These are phyloP conservation scores for Coemansia sp. DNA, from an alignment of 192 early-diverging fungal species.

Conservation along the genomic window DNA sequence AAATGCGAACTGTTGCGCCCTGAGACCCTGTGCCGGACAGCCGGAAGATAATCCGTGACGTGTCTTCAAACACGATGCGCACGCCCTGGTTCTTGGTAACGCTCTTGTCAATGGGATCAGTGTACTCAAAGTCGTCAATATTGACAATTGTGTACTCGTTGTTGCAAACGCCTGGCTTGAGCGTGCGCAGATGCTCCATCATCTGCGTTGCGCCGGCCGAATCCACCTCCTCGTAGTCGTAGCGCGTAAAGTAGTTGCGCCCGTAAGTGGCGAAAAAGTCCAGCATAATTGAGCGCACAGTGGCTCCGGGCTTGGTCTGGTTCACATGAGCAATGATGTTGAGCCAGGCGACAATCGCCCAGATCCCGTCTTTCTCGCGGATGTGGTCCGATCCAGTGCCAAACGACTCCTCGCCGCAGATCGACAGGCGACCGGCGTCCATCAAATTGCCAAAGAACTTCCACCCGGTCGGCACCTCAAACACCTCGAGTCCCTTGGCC, in stretches of 20 bases:
- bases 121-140: constrained; percentile 94
- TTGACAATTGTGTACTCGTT: constrained; percentile 45
- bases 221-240: constrained; percentile 97
- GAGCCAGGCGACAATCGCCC: constrained; percentile 97
- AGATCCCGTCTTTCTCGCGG: constrained; percentile 98
- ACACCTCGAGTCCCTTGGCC: constrained; percentile 73
- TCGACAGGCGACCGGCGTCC: constrained; percentile 90
- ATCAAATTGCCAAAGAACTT: constrained; percentile 99
- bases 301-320: constrained; percentile 55
- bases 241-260: constrained; percentile 94
- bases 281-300: constrained; percentile 79
- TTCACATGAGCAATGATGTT: constrained; percentile 83
- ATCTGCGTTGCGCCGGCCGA: constrained; percentile 73
- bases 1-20: constrained; percentile 94
- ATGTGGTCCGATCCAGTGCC: constrained; percentile 98
- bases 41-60: constrained; percentile 88
- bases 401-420: constrained; percentile 98
- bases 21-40: constrained; percentile 92
- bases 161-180: constrained; percentile 62
- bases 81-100: constrained; percentile 88
- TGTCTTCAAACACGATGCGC: constrained; percentile 88
- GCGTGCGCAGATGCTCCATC: constrained; percentile 68
- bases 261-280: constrained; percentile 82
- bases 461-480: constrained; percentile 92
- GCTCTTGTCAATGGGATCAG: constrained; percentile 86